These are phyloP conservation scores for Onygenales sp. DNA, from an alignment of 2,329 filamentous ascomycete species.

Conservation along the genomic window DNA sequence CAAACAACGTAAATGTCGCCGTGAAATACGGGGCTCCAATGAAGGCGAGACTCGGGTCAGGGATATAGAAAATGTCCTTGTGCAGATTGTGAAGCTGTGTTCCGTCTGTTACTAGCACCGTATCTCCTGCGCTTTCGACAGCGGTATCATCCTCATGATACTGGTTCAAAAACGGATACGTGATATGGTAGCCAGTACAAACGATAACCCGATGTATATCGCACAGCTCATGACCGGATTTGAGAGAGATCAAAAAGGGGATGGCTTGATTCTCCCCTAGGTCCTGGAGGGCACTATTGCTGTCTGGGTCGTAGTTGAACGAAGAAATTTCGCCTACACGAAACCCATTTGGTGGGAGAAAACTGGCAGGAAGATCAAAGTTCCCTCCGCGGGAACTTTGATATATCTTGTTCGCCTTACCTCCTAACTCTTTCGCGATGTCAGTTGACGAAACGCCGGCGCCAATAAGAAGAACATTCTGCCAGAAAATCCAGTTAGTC, in stretches of 20 bases:
- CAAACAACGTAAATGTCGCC: slow-evolving; percentile 60
- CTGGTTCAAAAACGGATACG: slow-evolving; percentile 53
- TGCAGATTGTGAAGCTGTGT: slow-evolving; percentile 57
- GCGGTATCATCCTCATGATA: slow-evolving; percentile 38
- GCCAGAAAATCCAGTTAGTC: slow-evolving; percentile 10
- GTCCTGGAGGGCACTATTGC: neutral
- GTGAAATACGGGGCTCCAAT: slow-evolving; percentile 57
- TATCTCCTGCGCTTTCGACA: slow-evolving; percentile 41
- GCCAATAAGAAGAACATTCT: slow-evolving; percentile 48
- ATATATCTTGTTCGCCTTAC: slow-evolving; percentile 36
- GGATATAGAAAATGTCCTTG: slow-evolving; percentile 63
- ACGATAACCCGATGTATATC: slow-evolving; percentile 55
- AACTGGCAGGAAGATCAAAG: slow-evolving; percentile 47
- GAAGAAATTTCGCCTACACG: slow-evolving; percentile 44
- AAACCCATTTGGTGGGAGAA: slow-evolving; percentile 46
- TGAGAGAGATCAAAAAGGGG: slow-evolving; percentile 43
- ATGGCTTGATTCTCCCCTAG: slow-evolving; percentile 27
- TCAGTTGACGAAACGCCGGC: slow-evolving; percentile 47
- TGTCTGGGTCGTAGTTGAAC: slow-evolving; percentile 28
- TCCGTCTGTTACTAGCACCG: slow-evolving; percentile 53
- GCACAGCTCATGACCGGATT: slow-evolving; percentile 43
- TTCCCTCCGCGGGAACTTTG: slow-evolving; percentile 51
- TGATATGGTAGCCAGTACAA: slow-evolving; percentile 60
- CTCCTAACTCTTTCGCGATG: slow-evolving; percentile 44
- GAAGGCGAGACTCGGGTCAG: slow-evolving; percentile 54